Evolutionary conservation across 1,139 yeast genomes (phyloP), one percentile per base, ranked within the genome.

Genomic region (Debaryomyces sp.): DNA sequence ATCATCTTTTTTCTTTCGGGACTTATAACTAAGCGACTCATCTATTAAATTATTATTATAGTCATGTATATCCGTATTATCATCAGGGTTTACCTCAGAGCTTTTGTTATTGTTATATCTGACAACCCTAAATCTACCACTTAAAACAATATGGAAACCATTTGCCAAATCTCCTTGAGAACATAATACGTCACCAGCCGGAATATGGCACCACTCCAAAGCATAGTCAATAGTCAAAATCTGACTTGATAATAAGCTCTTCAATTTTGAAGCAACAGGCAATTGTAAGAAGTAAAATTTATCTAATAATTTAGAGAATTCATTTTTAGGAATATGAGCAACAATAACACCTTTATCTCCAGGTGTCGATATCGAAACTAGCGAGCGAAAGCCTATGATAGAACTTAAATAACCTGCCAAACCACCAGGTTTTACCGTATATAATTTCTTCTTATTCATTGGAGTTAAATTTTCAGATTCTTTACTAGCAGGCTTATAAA

Each of bases 141-240:
- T 92, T 40, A 94, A 69, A 0, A 94, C 96, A 42, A 92, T 84
- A 62, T 91, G 96, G 45, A 94, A 89, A 15, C 97, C 96, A 63
- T 91, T 94, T 0, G 99, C 96, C 32, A 81, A 81, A 47, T 90
- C 96, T 1, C 92, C 96, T 63, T 94, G 95, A 3, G 84, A 78
- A 58, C 89, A 89, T 24, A 94, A 67, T 0, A 85, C 80, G 47
- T 86, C 86, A 0, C 98, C 97, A 0, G 97, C 95, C 13, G 85
- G 84, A 4, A 89, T 77, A 53, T 90, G 96, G 43, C 94, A 84
- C 99, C 99, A 94, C 64, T 94, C 99, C 45, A 94, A 71, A 0
- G 98, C 97, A 67, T 88, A 89, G 63, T 94, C 99, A 43, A 94
- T 80, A 45, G 87, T 83, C 41, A 88, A 66, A 42, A 94, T 73